Evolutionary conservation across 768 basidiomycete species (phyloP).

Genomic region (Peribolospora kevripleyi): DNA sequence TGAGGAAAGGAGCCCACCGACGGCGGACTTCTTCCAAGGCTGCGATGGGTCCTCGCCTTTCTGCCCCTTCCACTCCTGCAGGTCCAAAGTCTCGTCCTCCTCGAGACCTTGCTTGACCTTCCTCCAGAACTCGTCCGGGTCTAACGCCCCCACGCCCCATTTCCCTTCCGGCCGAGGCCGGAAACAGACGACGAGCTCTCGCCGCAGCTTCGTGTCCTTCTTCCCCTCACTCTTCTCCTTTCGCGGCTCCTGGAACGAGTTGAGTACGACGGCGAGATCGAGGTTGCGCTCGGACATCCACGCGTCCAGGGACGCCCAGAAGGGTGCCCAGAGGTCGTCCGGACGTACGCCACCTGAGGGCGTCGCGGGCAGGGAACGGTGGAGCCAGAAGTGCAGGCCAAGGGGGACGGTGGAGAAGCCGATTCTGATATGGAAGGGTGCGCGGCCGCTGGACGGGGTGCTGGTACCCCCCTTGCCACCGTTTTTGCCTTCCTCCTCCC

Average conservation of each 20-base stretch:
- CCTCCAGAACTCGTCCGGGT: conserved; percentile 22
- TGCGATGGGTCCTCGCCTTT: conserved; percentile 6
- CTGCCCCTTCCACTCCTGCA: conserved; percentile 25
- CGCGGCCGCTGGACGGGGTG: too few species aligned
- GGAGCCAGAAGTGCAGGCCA: conserved; percentile 34
- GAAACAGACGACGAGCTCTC: conserved; percentile 34
- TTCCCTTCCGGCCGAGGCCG: conserved; percentile 25
- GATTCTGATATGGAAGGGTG: conserved; percentile 26
- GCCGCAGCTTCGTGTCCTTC: conserved; percentile 34
- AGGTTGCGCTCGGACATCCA: conserved; percentile 48
- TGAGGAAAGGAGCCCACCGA: conserved; percentile 7
- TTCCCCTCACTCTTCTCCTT: conserved; percentile 18
- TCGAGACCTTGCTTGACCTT: conserved; percentile 39
- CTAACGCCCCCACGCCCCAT: not conserved
- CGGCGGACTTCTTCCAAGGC: conserved; percentile 11
- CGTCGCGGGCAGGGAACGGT: conserved; percentile 15
- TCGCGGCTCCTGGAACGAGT: conserved; percentile 32
- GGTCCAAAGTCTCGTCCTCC: conserved; percentile 27
- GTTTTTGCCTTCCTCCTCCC: conserved; percentile 17
- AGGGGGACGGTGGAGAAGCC: conserved; percentile 68
- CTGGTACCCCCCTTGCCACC: too few species aligned
- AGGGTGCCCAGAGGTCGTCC: conserved; percentile 11
- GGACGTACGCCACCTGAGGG: not conserved
- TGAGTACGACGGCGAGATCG: conserved; percentile 52
- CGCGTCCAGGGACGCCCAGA: conserved; percentile 22